Base-by-base conservation (phyloP, 139 green algal genomes). In the Chlorella sorokiniana region DNA sequence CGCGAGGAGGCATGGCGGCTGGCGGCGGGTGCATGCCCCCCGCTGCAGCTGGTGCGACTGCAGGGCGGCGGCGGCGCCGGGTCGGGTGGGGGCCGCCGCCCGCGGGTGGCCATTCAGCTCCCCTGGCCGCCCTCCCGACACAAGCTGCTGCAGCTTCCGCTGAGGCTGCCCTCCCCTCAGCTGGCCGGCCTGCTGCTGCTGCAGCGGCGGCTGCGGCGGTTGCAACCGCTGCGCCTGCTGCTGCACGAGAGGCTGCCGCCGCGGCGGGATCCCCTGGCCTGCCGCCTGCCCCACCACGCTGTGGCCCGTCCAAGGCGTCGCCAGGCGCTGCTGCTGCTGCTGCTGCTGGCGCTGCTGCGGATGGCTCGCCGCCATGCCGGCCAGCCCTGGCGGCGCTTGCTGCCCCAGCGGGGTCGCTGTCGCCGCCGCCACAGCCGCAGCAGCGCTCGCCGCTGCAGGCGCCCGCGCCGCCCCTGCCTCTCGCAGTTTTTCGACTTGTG, bases 131-230 rank as follows among this genome's bases (percentile, higher is more conserved):
- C 5, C 31, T 0, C 64, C 38, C 1, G 27, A 35, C 29, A 44
- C 18, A 37, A 71, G 42, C 42, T 81, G 75, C 75, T 81, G 75
- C 41, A 81, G 41, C 59, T 72, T 71, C 0, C 48, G 18, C 64
- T 51, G 45, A n/a, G 10, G 61, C 61, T 68, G 61, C 61, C 23
- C 11, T 8, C 61, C 61, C 23, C 8, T 18, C 64, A 48, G 48
- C 18, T 51, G n/a, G 42, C 25, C 1, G 16, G 8, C 29, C 54
- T 79, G 71, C 33, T 40, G 71, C 51, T 69, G 35, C 1, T 27
- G 78, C 79, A 16, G 62, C 54, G 82, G 83, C 40, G 77, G 59
- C 52, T 7, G 42, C 72, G 62, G 51, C 48, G 9, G 40, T 62
- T n/a, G 52, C 83, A 29, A n/a, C 71, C 29, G 33, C 35, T 78